These are phyloP conservation scores for Escallonia rubra DNA, from an alignment of 129 eudicot species.

Conservation along the genomic window DNA sequence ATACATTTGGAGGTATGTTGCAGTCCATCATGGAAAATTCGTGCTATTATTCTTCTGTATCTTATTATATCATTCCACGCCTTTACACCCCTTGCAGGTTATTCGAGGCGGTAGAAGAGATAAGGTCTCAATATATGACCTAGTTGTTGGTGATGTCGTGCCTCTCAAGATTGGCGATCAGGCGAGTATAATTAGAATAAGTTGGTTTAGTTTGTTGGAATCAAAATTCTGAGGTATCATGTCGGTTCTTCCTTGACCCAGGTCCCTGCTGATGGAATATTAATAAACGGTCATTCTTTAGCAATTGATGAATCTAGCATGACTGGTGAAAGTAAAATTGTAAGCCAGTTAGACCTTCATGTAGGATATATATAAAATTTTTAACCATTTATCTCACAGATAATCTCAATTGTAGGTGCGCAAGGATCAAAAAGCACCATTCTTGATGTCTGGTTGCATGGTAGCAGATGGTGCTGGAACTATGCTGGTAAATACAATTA, in stretches of 20 bases:
- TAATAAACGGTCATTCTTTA: conserved; percentile 72
- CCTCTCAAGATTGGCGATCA: conserved; percentile 98
- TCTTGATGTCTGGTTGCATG: conserved; percentile 90
- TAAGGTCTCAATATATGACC: conserved; percentile 71
- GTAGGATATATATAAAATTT: not conserved
- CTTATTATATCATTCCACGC: not conserved
- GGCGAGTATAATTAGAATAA: conserved; percentile 28
- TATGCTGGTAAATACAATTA: conserved; percentile 61
- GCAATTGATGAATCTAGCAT: conserved; percentile 98
- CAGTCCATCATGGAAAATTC: not conserved
- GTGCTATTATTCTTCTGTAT: not conserved
- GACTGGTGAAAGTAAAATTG: conserved; percentile 99
- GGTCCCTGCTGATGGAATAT: conserved; percentile 97
- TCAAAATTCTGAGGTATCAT: not conserved
- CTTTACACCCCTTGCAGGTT: conserved; percentile 35
- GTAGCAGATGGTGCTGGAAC: conserved; percentile 96
- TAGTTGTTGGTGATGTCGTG: conserved; percentile 90
- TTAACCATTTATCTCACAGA: conserved; percentile 17
- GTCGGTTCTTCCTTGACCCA: conserved; percentile 15
- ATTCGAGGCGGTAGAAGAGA: conserved; percentile 90
- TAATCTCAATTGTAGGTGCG: conserved; percentile 42
- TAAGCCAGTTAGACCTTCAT: conserved; percentile 51
- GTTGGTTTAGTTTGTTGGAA: not conserved
- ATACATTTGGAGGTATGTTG: conserved; percentile 71
- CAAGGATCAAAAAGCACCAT: conserved; percentile 81